Percentiles rank a stretch among this genome's conserved stretches.
phyloP scores from a whole-genome alignment of 192 early-diverging fungal species.

The Backusella circina region DNA sequence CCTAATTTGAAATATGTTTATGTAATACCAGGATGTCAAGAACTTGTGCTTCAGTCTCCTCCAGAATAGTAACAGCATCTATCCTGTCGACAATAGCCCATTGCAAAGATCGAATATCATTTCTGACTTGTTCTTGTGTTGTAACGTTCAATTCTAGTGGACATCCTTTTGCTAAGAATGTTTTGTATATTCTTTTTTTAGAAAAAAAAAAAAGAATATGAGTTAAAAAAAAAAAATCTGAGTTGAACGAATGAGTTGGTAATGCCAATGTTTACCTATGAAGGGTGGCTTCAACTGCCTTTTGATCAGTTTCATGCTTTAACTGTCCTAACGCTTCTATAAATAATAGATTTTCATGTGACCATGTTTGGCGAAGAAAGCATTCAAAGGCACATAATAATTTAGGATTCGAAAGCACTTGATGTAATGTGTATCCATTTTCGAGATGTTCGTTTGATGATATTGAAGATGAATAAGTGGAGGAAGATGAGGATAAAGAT shows the following conservation, averaged over 20 bases:
- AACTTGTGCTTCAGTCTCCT: slow-evolving; percentile 20
- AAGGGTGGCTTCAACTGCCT: slow-evolving; percentile 7
- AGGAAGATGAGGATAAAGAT: background rate
- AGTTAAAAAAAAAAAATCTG: background rate
- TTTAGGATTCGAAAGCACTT: slow-evolving; percentile 18
- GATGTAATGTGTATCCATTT: slow-evolving; percentile 13
- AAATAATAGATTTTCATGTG: slow-evolving; percentile 33
- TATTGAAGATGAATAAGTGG: slow-evolving; percentile 2
- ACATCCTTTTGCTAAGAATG: slow-evolving; percentile 20
- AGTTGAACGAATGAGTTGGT: background rate
- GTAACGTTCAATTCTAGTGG: slow-evolving; percentile 27
- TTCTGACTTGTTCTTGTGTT: slow-evolving; percentile 9
- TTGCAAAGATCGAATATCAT: slow-evolving; percentile 5
- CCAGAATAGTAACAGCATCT: slow-evolving; percentile 15
- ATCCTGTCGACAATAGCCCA: slow-evolving; percentile 11
- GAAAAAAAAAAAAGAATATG: background rate
- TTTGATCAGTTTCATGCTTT: slow-evolving; percentile 17
- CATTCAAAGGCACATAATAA: slow-evolving; percentile 19
- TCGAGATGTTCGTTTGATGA: slow-evolving; percentile 7
- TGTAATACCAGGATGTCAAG: slow-evolving; percentile 20
- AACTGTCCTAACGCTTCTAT: slow-evolving; percentile 30
- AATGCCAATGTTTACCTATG: slow-evolving; percentile 16
- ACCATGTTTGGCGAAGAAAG: slow-evolving; percentile 17
- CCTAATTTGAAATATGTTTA: background rate
- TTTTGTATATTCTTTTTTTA: slow-evolving; percentile 30